These are phyloP conservation scores for Tolypocladium endophyticum DNA, from an alignment of 2,329 filamentous ascomycete species.

Conservation along the genomic window DNA sequence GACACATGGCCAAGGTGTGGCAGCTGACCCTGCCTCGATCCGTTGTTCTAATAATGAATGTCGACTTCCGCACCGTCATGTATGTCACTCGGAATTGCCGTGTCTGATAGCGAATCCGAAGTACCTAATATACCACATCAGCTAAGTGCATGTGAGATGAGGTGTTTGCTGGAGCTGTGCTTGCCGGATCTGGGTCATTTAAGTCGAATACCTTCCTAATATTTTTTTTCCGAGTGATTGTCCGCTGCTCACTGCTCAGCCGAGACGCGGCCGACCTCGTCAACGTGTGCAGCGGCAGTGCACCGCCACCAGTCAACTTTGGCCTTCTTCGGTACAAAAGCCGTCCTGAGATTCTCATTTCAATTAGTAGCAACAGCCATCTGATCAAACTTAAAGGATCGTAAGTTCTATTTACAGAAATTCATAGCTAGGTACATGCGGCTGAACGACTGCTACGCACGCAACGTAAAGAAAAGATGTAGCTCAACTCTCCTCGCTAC, in stretches of 20 bases:
- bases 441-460: neutral
- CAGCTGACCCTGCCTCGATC: neutral
- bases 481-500: neutral
- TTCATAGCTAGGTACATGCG: conserved; percentile 1
- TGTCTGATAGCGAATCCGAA: no score
- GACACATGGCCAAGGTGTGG: neutral
- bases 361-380: neutral
- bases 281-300: no score
- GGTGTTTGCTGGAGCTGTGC: no score
- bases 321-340: neutral
- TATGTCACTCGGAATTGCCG: neutral
- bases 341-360: neutral
- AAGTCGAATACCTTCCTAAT: no score
- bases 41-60: no score
- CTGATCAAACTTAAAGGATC: neutral
- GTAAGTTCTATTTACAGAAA: neutral
- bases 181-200: no score
- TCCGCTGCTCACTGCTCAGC: no score
- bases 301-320: neutral
- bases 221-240: no score
- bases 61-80: neutral
- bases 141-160: no score
- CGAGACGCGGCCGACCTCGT: no score
- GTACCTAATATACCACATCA: no score
- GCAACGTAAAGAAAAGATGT: neutral